phyloP scores from a whole-genome alignment of 768 basidiomycete genomes.

The Trametes cinnabarina region DNA sequence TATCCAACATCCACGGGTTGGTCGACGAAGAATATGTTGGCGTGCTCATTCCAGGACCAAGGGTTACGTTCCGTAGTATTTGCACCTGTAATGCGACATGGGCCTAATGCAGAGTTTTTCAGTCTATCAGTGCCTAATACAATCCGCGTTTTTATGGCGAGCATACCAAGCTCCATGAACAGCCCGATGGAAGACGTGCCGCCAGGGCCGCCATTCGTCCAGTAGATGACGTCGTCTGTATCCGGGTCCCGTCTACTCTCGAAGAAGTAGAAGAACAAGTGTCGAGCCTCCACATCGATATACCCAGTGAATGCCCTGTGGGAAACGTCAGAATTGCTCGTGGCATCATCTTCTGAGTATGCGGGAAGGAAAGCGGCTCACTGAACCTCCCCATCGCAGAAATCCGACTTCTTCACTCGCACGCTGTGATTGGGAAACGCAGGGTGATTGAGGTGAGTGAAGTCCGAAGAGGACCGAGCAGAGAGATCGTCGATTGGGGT shows the following conservation, averaged over 20 bases:
- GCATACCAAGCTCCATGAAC: slow-evolving; percentile 47
- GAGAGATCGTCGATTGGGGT: slow-evolving; percentile 13
- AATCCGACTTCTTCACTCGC: slow-evolving; percentile 55
- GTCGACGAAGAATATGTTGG: slow-evolving; percentile 53
- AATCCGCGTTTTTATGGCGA: too few species aligned
- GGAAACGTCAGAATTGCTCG: too few species aligned
- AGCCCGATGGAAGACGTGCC: slow-evolving; percentile 31
- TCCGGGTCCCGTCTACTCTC: slow-evolving; percentile 39
- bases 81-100: slow-evolving; percentile 58
- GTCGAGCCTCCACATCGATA: slow-evolving; percentile 62
- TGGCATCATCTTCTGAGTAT: background rate
- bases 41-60: slow-evolving; percentile 66
- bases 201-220: slow-evolving; percentile 36
- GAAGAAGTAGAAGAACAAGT: slow-evolving; percentile 47
- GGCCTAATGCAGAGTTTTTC: slow-evolving; percentile 62
- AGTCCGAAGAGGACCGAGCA: slow-evolving; percentile 22
- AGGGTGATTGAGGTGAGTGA: slow-evolving; percentile 35
- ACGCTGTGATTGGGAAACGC: slow-evolving; percentile 50
- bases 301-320: slow-evolving; percentile 66
- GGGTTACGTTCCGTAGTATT: slow-evolving; percentile 54
- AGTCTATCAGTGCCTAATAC: too few species aligned
- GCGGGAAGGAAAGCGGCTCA: slow-evolving; percentile 18
- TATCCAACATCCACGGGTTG: slow-evolving; percentile 39
- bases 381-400: slow-evolving; percentile 61
- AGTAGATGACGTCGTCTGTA: slow-evolving; percentile 32